phyloP scores from a whole-genome alignment of 805 yeast genomes.

The Monosporozyma solicola region DNA sequence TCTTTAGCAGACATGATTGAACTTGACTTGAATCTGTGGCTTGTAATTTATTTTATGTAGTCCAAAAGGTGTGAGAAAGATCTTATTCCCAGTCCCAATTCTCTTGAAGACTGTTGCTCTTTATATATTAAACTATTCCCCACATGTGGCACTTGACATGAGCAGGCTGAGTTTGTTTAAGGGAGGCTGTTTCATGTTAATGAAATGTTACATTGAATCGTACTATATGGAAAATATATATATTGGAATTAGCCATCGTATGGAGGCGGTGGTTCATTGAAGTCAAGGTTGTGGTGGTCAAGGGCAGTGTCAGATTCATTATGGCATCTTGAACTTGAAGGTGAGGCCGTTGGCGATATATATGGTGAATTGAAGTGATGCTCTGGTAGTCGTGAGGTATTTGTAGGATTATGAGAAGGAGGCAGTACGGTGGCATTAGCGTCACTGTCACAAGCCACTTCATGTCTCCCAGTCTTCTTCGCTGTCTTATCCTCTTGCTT shows the following conservation, averaged over 20 bases:
- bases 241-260: neutral
- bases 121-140: neutral
- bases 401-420: neutral
- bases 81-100: no score
- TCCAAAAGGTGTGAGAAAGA: no score
- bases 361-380: neutral
- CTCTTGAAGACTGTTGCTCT: neutral
- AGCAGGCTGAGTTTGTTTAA: no score
- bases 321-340: neutral
- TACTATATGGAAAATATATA: neutral
- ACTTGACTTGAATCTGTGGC: neutral
- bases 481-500: neutral
- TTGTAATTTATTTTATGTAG: neutral
- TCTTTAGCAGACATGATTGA: slow-evolving; percentile 45
- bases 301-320: neutral
- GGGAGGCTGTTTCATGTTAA: neutral
- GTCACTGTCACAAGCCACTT: neutral
- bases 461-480: neutral
- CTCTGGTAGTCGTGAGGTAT: neutral
- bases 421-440: neutral
- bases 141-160: no score
- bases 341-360: neutral
- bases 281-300: neutral
- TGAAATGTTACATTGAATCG: neutral
- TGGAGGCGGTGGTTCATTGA: neutral